Base-by-base conservation (phyloP, 2,329 filamentous ascomycete genomes). In the Dissoconium aciculare region DNA sequence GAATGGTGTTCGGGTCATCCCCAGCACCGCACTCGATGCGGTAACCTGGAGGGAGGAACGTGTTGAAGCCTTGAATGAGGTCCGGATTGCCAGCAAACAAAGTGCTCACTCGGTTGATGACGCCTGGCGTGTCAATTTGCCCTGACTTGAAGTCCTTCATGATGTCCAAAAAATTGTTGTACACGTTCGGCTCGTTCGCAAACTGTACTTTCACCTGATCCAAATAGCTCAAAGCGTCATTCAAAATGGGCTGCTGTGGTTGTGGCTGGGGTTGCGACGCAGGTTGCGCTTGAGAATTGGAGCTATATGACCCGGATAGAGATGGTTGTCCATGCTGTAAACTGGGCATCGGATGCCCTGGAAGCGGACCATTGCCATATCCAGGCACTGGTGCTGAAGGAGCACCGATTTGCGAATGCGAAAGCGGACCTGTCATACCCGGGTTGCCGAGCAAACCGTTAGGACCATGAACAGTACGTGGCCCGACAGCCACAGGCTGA, bases 111-210 rank as follows among this genome's bases (percentile, higher is more conserved):
- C 89, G 76, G 48, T 92, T 91, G 44, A 98, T 98, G 3, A 98
- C 89, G 1, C 89, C 89, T 0, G 89, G 89, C 0, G 89, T 98
- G 53, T 98, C 89, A 47, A 98, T 98, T 3, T 85, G 84, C 59
- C 93, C 87, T 47, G 84, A 93, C 59, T 98, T 98, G 56, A 98
- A 98, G 47, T 98, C 89, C 52, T 98, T 98, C 89, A 98, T 98
- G 28, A 98, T 98, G 46, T 98, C 89, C 27, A 98, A 62, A 47
- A 98, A 95, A 21, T 81, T 69, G 50, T 95, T 95, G 50, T 98
- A 98, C 1, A 98, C 89, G 55, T 95, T 87, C 3, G 89, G 85
- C 44, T 94, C 84, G 40, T 95, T 87, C 37, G 84, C 80, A 46
- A 98, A 98, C 50, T 93, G 85, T 15, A 95, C 85, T 58, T 98